Conservation (phyloP, 805 yeast species). For the Starmerella apis region DNA sequence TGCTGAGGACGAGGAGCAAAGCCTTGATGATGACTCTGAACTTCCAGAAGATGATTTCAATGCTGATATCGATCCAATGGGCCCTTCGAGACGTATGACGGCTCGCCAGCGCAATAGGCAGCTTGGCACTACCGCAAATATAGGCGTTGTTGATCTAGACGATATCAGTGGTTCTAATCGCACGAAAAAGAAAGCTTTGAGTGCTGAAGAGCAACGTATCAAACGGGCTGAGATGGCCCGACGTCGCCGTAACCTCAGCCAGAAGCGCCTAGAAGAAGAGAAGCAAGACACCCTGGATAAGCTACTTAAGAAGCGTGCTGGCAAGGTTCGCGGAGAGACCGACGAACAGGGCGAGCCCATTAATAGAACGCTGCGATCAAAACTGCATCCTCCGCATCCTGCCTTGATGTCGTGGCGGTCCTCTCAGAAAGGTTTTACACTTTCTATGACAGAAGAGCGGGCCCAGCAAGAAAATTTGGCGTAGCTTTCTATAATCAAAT, state of each 20-base stretch:
- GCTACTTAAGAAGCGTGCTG: slow-evolving; percentile 69
- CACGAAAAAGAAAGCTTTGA: slow-evolving; percentile 45
- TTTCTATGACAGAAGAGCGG: slow-evolving; percentile 25
- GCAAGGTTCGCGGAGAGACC: slow-evolving; percentile 21
- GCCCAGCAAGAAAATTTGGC: slow-evolving; percentile 4
- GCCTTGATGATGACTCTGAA: slow-evolving; percentile 17
- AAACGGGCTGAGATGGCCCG: slow-evolving; percentile 82
- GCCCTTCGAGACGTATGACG: slow-evolving; percentile 30
- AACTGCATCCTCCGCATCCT: slow-evolving; percentile 28
- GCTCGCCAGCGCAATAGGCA: slow-evolving; percentile 34
- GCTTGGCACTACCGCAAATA: slow-evolving; percentile 21
- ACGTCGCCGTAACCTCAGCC: slow-evolving; percentile 73
- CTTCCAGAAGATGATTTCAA: slow-evolving; percentile 24
- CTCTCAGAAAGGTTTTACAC: slow-evolving; percentile 14
- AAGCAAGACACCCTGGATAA: slow-evolving; percentile 85
- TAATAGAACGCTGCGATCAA: slow-evolving; percentile 13
- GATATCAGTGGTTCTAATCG: slow-evolving; percentile 28
- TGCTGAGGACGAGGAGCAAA: slow-evolving; percentile 22
- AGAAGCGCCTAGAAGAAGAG: slow-evolving; percentile 78
- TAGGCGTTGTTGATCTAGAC: slow-evolving; percentile 26
- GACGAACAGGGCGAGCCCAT: slow-evolving; percentile 20
- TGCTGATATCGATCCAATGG: slow-evolving; percentile 6
- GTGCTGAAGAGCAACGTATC: slow-evolving; percentile 75
- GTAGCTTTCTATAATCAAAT: background rate
- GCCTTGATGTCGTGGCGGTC: slow-evolving; percentile 29